Percentiles rank a stretch among this genome's conserved stretches.
Evolutionary conservation across 495 filamentous ascomycete species (phyloP).

Genomic region (Talaromyces ruber): DNA sequence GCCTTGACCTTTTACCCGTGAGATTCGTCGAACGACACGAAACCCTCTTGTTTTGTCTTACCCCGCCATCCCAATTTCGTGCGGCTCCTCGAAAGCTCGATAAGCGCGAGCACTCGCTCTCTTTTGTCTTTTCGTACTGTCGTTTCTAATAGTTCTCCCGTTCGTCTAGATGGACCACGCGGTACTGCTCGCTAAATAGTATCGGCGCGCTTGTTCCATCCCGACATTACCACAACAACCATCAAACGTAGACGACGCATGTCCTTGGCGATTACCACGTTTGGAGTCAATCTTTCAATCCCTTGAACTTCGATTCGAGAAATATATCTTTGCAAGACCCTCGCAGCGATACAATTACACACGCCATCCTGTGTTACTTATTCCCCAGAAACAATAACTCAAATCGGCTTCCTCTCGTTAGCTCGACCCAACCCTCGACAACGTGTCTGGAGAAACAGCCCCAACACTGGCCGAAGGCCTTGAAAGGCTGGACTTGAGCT

Average conservation of each 20-base stretch:
- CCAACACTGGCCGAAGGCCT: constrained; percentile 45
- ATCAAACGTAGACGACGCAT: neutral
- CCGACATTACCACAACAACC: neutral
- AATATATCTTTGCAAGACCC: neutral
- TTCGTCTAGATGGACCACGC: neutral
- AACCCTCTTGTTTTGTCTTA: neutral
- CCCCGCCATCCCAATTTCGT: constrained; percentile 6
- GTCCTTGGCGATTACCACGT: neutral
- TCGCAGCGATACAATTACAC: neutral
- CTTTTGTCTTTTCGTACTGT: neutral
- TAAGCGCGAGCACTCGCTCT: neutral
- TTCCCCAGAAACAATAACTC: neutral
- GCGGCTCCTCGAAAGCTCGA: neutral
- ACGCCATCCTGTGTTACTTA: neutral
- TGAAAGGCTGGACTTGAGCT: constrained; percentile 43
- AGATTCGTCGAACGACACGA: neutral
- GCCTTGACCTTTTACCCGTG: neutral
- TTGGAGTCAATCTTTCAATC: neutral
- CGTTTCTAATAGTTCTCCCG: neutral
- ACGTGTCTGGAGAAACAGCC: constrained; percentile 44
- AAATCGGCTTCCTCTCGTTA: neutral
- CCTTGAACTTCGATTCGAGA: neutral
- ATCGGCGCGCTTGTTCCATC: neutral
- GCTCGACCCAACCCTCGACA: constrained; percentile 26
- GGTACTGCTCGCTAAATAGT: neutral